Percentiles rank a stretch among this genome's conserved stretches.
Conservation (phyloP, 306 rosid species). For the Cucumis cinereus region DNA sequence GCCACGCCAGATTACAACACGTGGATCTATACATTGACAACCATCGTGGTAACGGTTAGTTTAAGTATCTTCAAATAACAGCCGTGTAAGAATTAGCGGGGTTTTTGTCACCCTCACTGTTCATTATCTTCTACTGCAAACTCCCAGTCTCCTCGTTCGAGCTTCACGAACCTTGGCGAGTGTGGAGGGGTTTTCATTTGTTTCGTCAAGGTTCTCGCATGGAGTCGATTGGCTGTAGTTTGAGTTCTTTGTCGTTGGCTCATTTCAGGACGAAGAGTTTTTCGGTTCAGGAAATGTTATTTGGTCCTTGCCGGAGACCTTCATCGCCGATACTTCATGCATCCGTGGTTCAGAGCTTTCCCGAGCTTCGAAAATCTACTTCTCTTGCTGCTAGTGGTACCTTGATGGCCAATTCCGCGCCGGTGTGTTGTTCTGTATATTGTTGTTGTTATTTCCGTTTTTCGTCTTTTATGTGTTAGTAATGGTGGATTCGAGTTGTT, state of each 20-base stretch:
- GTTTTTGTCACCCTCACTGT: background rate
- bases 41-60: background rate
- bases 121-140: background rate
- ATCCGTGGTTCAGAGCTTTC: constrained; percentile 15
- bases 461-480: background rate
- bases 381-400: constrained; percentile 23
- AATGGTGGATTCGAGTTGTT: background rate
- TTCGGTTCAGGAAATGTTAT: constrained; percentile 4
- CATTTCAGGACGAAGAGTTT: background rate
- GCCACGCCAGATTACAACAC: background rate
- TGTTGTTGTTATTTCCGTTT: background rate
- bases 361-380: constrained; percentile 19
- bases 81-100: background rate
- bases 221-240: constrained; percentile 1
- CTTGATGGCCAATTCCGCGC: constrained; percentile 43
- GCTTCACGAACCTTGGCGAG: background rate
- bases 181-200: background rate
- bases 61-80: background rate
- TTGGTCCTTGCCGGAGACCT: constrained; percentile 12
- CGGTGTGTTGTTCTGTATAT: constrained; percentile 22
- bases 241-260: background rate
- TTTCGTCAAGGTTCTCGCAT: background rate
- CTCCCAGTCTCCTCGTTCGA: background rate
- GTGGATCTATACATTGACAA: background rate
- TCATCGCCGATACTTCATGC: constrained; percentile 7